These are phyloP conservation scores for Arctium lappa DNA, from an alignment of 129 eudicot species.

Conservation along the genomic window DNA sequence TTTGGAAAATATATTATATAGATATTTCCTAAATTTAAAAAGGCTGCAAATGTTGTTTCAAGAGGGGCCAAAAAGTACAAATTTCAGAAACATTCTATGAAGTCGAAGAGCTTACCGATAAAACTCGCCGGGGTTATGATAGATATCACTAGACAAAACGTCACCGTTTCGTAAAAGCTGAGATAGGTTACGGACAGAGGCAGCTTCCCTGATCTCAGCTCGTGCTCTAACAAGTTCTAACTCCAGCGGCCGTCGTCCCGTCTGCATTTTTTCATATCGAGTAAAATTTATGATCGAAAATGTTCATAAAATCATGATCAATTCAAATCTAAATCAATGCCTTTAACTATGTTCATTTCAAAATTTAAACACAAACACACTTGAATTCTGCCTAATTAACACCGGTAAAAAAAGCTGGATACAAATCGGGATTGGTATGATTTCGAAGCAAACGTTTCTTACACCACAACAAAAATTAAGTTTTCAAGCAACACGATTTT, in stretches of 20 bases:
- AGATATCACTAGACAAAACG: constrained; percentile 35
- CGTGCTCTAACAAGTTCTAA: constrained; percentile 69
- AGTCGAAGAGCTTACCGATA: constrained; percentile 45
- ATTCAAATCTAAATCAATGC: background rate
- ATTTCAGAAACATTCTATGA: background rate
- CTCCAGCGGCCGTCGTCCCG: constrained; percentile 39
- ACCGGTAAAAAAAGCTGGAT: background rate
- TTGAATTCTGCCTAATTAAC: constrained; percentile 1
- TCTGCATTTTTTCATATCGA: constrained; percentile 28
- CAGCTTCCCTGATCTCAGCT: constrained; percentile 59
- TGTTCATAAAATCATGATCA: background rate
- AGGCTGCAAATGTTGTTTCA: background rate
- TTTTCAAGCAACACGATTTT: background rate
- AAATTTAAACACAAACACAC: background rate
- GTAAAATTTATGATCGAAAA: background rate
- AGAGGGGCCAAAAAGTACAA: constrained; percentile 3
- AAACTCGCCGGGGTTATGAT: constrained; percentile 68
- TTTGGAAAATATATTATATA: too few species aligned
- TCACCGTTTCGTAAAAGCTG: constrained; percentile 16
- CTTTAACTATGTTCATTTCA: too few species aligned
- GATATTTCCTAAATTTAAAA: background rate
- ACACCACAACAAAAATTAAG: background rate
- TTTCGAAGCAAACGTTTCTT: background rate
- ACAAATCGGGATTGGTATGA: background rate
- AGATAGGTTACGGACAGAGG: constrained; percentile 33